Percentiles rank a stretch among this genome's conserved stretches.
Conservation (phyloP, 2,329 filamentous ascomycete species). For the Cercospora sp. region DNA sequence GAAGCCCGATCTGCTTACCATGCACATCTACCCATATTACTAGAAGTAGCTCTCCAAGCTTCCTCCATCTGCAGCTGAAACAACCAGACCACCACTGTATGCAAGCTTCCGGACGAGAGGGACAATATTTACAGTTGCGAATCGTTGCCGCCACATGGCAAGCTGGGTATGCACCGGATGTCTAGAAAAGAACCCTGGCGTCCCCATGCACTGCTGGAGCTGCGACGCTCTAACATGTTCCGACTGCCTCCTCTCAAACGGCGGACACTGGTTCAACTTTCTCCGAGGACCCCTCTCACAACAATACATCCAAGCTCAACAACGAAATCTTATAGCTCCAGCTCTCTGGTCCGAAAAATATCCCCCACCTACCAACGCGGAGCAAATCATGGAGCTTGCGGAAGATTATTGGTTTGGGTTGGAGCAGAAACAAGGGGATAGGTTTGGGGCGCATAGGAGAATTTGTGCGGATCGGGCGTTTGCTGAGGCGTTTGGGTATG, state of each 20-base stretch:
- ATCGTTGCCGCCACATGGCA: slow-evolving; percentile 1
- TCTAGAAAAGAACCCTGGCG: slow-evolving; percentile 12
- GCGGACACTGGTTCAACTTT: slow-evolving; percentile 10
- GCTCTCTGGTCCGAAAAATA: background rate
- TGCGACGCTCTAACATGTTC: slow-evolving; percentile 9
- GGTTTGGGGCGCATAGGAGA: slow-evolving; percentile 1
- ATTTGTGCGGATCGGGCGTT: slow-evolving; percentile 5
- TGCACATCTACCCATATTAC: background rate
- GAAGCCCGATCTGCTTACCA: background rate
- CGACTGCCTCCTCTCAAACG: slow-evolving; percentile 11
- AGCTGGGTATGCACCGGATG: slow-evolving; percentile 8
- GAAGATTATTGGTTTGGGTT: slow-evolving; percentile 6
- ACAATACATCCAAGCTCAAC: slow-evolving; percentile 13
- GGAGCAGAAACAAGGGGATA: slow-evolving; percentile 3
- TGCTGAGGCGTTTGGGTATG: slow-evolving; percentile 12
- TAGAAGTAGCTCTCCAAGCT: slow-evolving; percentile 5
- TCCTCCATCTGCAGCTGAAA: background rate
- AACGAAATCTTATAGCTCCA: slow-evolving; percentile 5
- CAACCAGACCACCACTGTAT: background rate
- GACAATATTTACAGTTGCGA: background rate
- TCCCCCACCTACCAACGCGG: background rate
- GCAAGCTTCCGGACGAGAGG: background rate
- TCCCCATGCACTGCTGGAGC: slow-evolving; percentile 1
- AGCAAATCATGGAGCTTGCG: slow-evolving; percentile 8
- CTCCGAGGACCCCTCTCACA: slow-evolving; percentile 1